Evolutionary conservation across 2,329 filamentous ascomycete genomes (phyloP).

Genomic region (Colletotrichum liriopes): DNA sequence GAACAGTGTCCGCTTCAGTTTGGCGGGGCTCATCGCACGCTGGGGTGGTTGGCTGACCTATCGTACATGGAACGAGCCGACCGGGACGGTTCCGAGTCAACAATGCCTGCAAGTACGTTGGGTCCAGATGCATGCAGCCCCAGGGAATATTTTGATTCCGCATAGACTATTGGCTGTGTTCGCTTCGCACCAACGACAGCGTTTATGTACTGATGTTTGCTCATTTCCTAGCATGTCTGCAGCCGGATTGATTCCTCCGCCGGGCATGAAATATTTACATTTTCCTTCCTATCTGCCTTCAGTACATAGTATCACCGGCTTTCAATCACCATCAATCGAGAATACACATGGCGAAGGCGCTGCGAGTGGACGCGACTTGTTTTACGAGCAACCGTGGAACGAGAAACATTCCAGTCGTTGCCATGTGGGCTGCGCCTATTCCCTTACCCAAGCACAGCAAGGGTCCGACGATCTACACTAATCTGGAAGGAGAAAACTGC

Average conservation of each 20-base stretch:
- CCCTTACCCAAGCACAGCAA: not conserved
- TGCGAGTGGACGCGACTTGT: not conserved
- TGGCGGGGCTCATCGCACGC: not conserved
- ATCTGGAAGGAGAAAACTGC: not conserved
- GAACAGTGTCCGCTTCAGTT: not conserved
- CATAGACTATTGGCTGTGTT: not conserved
- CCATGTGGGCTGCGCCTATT: not conserved
- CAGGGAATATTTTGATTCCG: not conserved
- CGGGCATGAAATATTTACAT: not conserved
- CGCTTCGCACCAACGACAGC: not conserved
- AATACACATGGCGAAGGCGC: not conserved
- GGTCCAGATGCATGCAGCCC: not conserved
- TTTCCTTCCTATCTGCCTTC: not conserved
- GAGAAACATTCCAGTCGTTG: not conserved
- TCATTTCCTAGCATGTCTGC: not conserved
- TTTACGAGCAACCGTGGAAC: not conserved
- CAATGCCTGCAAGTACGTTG: not conserved
- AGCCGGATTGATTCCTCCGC: not conserved
- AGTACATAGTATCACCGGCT: not conserved
- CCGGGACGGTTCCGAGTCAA: not conserved
- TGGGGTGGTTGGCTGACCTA: not conserved
- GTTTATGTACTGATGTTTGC: not conserved
- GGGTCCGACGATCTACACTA: not conserved
- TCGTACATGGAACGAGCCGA: not conserved
- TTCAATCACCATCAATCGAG: no score